Evolutionary conservation across 805 yeast genomes (phyloP).

Genomic region (Lipomyces yamadae): DNA sequence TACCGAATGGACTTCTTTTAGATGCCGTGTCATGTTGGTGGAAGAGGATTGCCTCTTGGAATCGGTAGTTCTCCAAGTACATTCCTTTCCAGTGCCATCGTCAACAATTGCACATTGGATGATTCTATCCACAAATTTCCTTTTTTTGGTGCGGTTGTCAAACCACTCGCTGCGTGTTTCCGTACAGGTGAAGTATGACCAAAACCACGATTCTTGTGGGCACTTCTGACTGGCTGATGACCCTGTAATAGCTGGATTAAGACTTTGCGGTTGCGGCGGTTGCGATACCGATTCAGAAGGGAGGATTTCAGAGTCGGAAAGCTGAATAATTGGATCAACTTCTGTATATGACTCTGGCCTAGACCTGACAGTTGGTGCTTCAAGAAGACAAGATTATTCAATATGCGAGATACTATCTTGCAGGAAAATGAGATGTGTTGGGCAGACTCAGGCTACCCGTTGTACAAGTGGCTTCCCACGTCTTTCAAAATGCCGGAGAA

Average conservation of each 20-base stretch:
- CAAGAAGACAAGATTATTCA: not conserved
- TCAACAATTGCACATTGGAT: too few species aligned
- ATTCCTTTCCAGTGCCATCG: too few species aligned
- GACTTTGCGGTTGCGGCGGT: slow-evolving; percentile 3
- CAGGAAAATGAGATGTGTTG: slow-evolving; percentile 3
- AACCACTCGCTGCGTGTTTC: slow-evolving; percentile 8
- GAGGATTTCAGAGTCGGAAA: slow-evolving; percentile 8
- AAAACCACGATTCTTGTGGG: slow-evolving; percentile 7
- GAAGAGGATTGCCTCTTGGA: too few species aligned
- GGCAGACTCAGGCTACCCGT: slow-evolving; percentile 5
- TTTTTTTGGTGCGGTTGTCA: too few species aligned
- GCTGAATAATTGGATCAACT: slow-evolving; percentile 4
- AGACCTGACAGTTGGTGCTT: not conserved
- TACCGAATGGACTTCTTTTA: too few species aligned
- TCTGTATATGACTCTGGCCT: not conserved
- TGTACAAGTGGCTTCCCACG: not conserved
- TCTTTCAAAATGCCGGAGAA: not conserved
- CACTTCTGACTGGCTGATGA: slow-evolving; percentile 3
- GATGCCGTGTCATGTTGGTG: too few species aligned
- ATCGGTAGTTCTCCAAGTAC: too few species aligned
- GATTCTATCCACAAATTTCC: too few species aligned
- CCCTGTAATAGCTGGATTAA: not conserved
- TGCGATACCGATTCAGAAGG: slow-evolving; percentile 5
- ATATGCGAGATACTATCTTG: not conserved
- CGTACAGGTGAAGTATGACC: slow-evolving; percentile 2